These are phyloP conservation scores for Agaricus sinodeliciosus DNA, from an alignment of 768 basidiomycete species.

Conservation along the genomic window DNA sequence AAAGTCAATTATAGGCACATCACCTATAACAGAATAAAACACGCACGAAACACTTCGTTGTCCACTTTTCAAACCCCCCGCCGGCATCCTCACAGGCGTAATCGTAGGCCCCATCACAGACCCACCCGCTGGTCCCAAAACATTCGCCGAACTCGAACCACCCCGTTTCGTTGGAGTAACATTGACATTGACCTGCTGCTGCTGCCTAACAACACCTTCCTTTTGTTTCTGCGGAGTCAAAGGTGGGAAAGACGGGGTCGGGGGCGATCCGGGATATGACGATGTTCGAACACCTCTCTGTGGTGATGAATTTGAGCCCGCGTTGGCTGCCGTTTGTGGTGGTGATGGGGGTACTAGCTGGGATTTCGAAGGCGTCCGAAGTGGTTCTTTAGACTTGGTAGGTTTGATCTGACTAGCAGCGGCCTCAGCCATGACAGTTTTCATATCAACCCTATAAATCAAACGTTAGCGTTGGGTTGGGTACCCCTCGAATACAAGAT, in stretches of 20 bases:
- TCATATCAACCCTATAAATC: conserved; percentile 71
- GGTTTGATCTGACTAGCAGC: conserved; percentile 21
- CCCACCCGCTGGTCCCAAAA: conserved; percentile 14
- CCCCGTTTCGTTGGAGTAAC: conserved; percentile 1
- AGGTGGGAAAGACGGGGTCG: not conserved
- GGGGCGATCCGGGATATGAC: not conserved
- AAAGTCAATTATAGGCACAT: not conserved
- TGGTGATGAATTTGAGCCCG: not conserved
- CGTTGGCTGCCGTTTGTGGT: not conserved
- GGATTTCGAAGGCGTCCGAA: conserved; percentile 2
- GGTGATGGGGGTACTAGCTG: not conserved
- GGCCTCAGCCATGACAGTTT: conserved; percentile 79
- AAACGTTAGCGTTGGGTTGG: conserved; percentile 9
- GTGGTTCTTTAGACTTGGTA: not conserved
- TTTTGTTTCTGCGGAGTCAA: conserved; percentile 2
- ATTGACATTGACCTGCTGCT: not conserved
- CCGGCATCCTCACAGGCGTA: conserved; percentile 45
- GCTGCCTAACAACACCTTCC: not conserved
- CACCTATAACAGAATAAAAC: not conserved
- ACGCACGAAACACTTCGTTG: conserved; percentile 48
- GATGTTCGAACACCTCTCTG: not conserved
- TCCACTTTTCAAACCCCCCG: conserved; percentile 16
- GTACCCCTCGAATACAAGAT: conserved; percentile 5
- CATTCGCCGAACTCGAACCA: not conserved
- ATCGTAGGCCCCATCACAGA: conserved; percentile 58